These are phyloP conservation scores for Knufia fluminis DNA, from an alignment of 2,329 filamentous ascomycete genomes.

Conservation along the genomic window DNA sequence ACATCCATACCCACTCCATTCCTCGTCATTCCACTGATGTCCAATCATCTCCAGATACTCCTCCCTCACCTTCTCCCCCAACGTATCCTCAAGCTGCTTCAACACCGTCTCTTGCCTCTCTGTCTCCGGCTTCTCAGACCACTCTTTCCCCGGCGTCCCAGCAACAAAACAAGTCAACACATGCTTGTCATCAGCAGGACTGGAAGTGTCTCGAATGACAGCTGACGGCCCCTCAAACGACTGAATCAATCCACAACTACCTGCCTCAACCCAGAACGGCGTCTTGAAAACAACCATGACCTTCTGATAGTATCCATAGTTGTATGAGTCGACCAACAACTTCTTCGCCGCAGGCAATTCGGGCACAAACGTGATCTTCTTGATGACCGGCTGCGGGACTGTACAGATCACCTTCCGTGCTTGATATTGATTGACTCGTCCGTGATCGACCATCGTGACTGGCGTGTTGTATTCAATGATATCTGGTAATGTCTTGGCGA, in stretches of 20 bases:
- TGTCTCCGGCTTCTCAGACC: slow-evolving; percentile 13
- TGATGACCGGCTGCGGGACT: slow-evolving; percentile 39
- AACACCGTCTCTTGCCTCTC: slow-evolving; percentile 14
- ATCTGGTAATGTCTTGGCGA: slow-evolving; percentile 30
- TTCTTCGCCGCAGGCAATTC: background rate
- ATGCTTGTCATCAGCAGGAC: slow-evolving; percentile 20
- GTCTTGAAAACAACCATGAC: background rate
- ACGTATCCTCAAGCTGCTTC: slow-evolving; percentile 10
- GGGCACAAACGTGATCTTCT: slow-evolving; percentile 19
- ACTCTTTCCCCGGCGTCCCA: slow-evolving; percentile 13
- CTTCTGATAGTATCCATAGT: slow-evolving; percentile 6
- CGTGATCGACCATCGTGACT: slow-evolving; percentile 18
- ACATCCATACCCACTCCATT: slow-evolving; percentile 32
- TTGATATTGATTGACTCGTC: slow-evolving; percentile 20
- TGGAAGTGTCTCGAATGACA: slow-evolving; percentile 39
- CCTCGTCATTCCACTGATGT: slow-evolving; percentile 32
- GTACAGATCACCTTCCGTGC: slow-evolving; percentile 42
- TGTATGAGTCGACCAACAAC: background rate
- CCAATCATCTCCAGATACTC: slow-evolving; percentile 17
- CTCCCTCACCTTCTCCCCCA: background rate
- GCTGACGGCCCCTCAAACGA: slow-evolving; percentile 39
- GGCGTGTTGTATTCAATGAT: slow-evolving; percentile 9
- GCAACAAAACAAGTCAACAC: slow-evolving; percentile 28
- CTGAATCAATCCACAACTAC: slow-evolving; percentile 39
- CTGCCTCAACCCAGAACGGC: slow-evolving; percentile 21